Evolutionary conservation across 1,139 yeast genomes (phyloP), one percentile per base, ranked within the genome.

Genomic region (Candida sanyaensis): DNA sequence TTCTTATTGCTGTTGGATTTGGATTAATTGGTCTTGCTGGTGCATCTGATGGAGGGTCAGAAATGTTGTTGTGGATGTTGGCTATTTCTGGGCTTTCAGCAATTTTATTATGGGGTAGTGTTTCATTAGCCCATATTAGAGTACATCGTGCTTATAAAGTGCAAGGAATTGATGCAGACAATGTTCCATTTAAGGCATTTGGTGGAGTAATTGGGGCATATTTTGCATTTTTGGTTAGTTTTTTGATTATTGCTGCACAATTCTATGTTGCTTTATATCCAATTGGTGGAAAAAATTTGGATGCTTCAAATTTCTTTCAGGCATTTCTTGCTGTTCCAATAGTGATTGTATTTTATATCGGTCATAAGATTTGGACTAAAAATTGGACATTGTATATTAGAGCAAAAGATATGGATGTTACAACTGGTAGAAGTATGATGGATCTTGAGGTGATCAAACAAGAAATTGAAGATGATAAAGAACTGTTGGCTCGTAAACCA

Each of bases 21-120:
- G 75, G 74, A 0, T 58, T 69, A 34, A 57, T 69, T 44, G 63
- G 70, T 4, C 69, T 69, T 50, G 67, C 68, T 12, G 58, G 71
- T 11, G 73, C 71, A 1, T 64, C 69, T 1, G 58, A 62, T 3
- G 61, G 63, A 37, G 63, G 67, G 47, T 59, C 54, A 4, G 61
- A 57, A 9, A 70, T 69, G 10, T 71, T 71, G 47, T 59, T 57
- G 21, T 71, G 76, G 76, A 60, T 71, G 52, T 59, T 71, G 47
- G 65, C 73, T 2, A 60, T 70, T 36, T 66, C 73, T 31, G 76
- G 73, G 2, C 63, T 70, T 47, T 64, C 73, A 8, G 64, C 74
- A 40, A 57, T 70, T 37, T 70, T 71, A 57, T 66, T 73, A 8
- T 70, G 74, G 74, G 64, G 64, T 51, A 61, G 67, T 28, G 66